phyloP scores from a whole-genome alignment of 768 basidiomycete species.

The Pholiota microspora region DNA sequence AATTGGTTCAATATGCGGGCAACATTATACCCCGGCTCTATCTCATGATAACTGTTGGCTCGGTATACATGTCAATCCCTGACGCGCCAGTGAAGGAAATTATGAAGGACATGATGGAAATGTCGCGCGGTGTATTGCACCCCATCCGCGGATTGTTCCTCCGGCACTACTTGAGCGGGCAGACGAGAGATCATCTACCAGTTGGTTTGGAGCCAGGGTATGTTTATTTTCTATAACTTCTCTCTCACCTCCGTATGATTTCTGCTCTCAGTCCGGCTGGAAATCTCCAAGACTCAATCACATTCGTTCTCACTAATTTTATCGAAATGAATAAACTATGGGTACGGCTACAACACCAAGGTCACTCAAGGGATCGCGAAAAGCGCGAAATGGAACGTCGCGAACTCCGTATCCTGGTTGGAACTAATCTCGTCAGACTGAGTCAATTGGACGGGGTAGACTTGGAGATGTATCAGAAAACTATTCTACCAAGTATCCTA shows the following conservation, averaged over 20 bases:
- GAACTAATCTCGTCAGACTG: constrained; percentile 94
- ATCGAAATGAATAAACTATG: constrained; percentile 99
- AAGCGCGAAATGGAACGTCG: constrained; percentile 96
- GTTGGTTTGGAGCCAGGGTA: constrained; percentile 83
- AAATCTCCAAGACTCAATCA: constrained; percentile 92
- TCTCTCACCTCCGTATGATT: background rate
- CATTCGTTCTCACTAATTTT: constrained; percentile 96
- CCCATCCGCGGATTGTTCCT: constrained; percentile 96
- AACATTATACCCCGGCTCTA: constrained; percentile 93
- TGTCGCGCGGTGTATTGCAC: constrained; percentile 96
- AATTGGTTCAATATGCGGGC: constrained; percentile 98
- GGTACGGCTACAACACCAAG: constrained; percentile 98
- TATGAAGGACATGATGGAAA: constrained; percentile 99
- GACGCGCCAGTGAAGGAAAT: constrained; percentile 98
- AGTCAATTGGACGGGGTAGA: constrained; percentile 97
- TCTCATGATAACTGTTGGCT: constrained; percentile 99
- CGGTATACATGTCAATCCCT: constrained; percentile 98
- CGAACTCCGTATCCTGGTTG: constrained; percentile 93
- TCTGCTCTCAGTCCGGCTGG: constrained; percentile 67
- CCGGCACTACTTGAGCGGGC: constrained; percentile 94
- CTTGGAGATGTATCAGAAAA: constrained; percentile 82
- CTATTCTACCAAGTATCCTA: constrained; percentile 87
- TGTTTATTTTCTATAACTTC: constrained; percentile 19
- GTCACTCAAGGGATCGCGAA: constrained; percentile 94
- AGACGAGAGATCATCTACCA: constrained; percentile 95